Evolutionary conservation across 805 yeast genomes (phyloP), one percentile per base, ranked within the genome.

Genomic region (Suhomyces sp.): DNA sequence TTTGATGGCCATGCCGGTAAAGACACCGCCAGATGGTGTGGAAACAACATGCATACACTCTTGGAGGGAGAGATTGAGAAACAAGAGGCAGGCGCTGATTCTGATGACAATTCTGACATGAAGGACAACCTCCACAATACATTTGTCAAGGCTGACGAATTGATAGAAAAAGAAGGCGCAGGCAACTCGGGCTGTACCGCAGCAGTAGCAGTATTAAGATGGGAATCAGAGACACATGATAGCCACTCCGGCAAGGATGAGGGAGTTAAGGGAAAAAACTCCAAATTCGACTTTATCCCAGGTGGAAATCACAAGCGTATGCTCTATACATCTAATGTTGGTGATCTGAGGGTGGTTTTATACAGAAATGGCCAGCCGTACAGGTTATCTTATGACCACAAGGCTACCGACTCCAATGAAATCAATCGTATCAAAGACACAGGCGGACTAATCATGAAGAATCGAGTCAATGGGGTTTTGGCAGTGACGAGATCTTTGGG

Each of bases 1-100:
- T 91, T 88, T 61, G 98, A 91, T 60, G 98, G 98, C 8, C 98
- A 91, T 63, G 98, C 98, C 2, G 98, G 98, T 15, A 79, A 79
- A 36, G 87, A 80, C 47, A 83, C 95, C 6, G 95, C 98, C 2
- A 77, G 91, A 50, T 90, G 95, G 95, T 88, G 97, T 65, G 95
- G 96, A 0, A 80, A 86, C 43, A 79, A 84, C 50, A 59, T 91
- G 38, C 97, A 91, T 55, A 66, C 79, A 16, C 61, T 83, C 19
- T 56, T 85, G 28, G 88, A 81, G 46, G 73, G 73, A 35, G 74
- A 71, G 35, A 71, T 88, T 16, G 41, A 36, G 17, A 20, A 35
- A 19, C 30, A 33, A n/a, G 44, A 25, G 29, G 35, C 37, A 23
- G 4, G 37, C 28, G 14, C 5, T 3, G 12, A 19, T 8, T 31